Percentiles rank a stretch among this genome's conserved stretches.
Evolutionary conservation across 1,284 basidiomycete genomes (phyloP).

Genomic region (Pseudozyma sp.): DNA sequence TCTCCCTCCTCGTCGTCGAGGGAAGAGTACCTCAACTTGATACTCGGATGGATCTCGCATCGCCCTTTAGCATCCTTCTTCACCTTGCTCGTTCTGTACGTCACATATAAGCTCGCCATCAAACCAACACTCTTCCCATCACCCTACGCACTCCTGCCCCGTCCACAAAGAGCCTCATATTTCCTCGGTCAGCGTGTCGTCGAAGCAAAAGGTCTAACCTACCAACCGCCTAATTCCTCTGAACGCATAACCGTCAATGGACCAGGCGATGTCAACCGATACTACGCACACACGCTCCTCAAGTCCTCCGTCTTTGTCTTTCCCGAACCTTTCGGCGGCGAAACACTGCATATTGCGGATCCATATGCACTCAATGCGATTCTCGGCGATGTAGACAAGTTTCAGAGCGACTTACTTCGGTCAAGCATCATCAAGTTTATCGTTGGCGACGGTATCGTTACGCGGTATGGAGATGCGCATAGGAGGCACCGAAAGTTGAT

Average conservation of each 20-base stretch:
- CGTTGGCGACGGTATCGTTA: constrained; percentile 44
- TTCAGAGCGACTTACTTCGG: constrained; percentile 35
- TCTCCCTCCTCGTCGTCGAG: not conserved
- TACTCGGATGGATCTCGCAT: not conserved
- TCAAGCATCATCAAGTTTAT: constrained; percentile 45
- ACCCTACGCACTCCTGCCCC: constrained; percentile 32
- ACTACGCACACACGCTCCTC: constrained; percentile 22
- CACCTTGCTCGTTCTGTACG: constrained; percentile 16
- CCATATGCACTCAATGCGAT: constrained; percentile 38
- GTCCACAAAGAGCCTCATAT: constrained; percentile 24
- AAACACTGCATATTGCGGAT: constrained; percentile 35
- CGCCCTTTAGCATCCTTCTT: constrained; percentile 13
- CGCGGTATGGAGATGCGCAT: constrained; percentile 42
- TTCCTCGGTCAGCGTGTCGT: constrained; percentile 35
- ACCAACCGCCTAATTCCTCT: constrained; percentile 5
- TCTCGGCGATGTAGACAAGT: constrained; percentile 40
- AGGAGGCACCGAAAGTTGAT: constrained; percentile 54
- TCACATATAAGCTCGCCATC: constrained; percentile 43
- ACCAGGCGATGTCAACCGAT: constrained; percentile 28
- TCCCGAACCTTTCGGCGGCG: constrained; percentile 39
- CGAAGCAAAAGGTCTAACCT: constrained; percentile 37
- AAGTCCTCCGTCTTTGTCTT: constrained; percentile 29
- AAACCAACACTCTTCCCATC: constrained; percentile 44
- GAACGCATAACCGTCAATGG: constrained; percentile 13
- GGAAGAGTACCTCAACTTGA: not conserved